Evolutionary conservation across 129 eudicot genomes (phyloP).

Genomic region (Chrysanthemum makinoi): DNA sequence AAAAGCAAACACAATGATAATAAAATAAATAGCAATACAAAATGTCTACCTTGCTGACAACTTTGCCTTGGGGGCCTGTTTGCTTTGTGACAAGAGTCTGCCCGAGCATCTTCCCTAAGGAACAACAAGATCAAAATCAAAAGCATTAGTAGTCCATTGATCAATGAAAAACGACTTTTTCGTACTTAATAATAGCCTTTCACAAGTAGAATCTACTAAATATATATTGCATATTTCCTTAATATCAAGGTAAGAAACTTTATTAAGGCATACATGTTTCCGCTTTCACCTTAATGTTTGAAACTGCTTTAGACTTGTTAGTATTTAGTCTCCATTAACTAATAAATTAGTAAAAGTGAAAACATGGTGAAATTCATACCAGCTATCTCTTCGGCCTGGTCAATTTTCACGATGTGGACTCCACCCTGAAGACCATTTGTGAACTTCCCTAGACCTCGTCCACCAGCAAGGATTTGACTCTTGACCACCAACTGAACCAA

Average conservation of each 20-base stretch:
- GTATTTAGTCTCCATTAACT: neutral
- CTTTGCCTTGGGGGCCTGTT: constrained; percentile 93
- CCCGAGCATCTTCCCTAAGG: constrained; percentile 96
- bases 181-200: neutral
- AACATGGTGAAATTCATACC: constrained; percentile 39
- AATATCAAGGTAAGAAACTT: neutral
- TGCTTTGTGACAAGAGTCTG: constrained; percentile 97
- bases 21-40: constrained; percentile 8
- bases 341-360: constrained; percentile 11
- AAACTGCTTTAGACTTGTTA: neutral
- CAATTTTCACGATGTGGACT: constrained; percentile 27
- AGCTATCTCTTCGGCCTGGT: constrained; percentile 80
- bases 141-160: constrained; percentile 8
- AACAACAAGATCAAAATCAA: constrained; percentile 25
- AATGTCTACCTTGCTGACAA: constrained; percentile 81
- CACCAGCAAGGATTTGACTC: constrained; percentile 98
- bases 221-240: neutral
- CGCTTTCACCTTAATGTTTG: neutral
- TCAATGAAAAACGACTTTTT: constrained; percentile 3
- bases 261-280: neutral
- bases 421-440: constrained; percentile 60
- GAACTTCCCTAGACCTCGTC: constrained; percentile 93
- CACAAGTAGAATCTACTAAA: neutral
- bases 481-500: constrained; percentile 73
- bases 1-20: constrained; percentile 7